Percentiles rank a stretch among this genome's conserved stretches.
These are phyloP conservation scores for Chrysanthemum lavandulifolium DNA, from an alignment of 129 eudicot species.

Conservation along the genomic window DNA sequence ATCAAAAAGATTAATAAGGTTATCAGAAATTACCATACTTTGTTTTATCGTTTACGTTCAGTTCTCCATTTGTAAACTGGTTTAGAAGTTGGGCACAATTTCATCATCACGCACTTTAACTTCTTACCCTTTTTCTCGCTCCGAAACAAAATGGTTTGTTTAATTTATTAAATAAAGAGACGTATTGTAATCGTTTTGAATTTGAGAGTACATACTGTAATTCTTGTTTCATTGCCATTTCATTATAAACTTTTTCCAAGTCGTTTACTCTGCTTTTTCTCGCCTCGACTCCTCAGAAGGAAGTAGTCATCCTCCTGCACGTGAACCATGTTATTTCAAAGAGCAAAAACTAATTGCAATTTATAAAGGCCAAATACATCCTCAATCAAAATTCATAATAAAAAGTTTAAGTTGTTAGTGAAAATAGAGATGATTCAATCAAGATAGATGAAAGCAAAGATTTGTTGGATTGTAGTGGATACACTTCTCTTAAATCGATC, in stretches of 20 bases:
- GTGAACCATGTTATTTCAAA: conserved; percentile 8
- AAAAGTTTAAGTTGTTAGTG: too few relatives aligned
- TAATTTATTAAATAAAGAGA: not conserved
- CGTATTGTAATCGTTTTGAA: too few relatives aligned
- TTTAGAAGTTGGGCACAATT: conserved; percentile 57
- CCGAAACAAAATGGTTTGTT: not conserved
- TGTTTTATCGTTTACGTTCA: conserved; percentile 64
- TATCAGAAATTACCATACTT: not conserved
- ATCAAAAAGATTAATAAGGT: not conserved
- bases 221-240: conserved; percentile 83
- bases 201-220: conserved; percentile 44
- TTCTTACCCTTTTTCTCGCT: conserved; percentile 82
- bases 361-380: too few relatives aligned
- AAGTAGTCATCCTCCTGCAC: conserved; percentile 53
- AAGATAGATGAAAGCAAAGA: too few relatives aligned
- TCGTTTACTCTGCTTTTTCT: conserved; percentile 61
- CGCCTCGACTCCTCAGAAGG: conserved; percentile 65
- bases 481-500: too few relatives aligned
- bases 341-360: too few relatives aligned
- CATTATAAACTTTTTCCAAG: conserved; percentile 63
- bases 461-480: too few relatives aligned
- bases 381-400: too few relatives aligned
- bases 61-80: conserved; percentile 81
- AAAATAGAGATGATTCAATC: too few relatives aligned
- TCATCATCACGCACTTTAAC: conserved; percentile 84